phyloP scores from a whole-genome alignment of 208 protist species.

The Balamuthia mandrillaris region DNA sequence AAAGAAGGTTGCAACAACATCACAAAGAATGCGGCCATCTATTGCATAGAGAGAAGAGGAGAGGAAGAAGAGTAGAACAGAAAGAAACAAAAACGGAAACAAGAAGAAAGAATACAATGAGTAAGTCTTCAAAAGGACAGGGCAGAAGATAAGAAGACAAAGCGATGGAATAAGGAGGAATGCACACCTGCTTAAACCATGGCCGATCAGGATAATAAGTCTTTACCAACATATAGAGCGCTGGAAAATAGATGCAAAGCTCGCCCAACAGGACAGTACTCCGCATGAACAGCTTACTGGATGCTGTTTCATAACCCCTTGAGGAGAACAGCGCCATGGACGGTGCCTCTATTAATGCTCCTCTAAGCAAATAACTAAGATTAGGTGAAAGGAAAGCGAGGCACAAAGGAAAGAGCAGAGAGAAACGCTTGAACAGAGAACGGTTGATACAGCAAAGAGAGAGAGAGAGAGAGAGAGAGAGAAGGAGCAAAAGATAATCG shows the following conservation, averaged over 20 bases:
- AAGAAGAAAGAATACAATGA: neutral
- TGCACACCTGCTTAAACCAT: neutral
- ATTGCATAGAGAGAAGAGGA: neutral
- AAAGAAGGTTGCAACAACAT: constrained; percentile 65
- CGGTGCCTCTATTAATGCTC: constrained; percentile 47
- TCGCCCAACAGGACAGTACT: constrained; percentile 71
- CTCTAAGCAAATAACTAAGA: constrained; percentile 8
- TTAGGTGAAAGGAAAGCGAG: too few relatives aligned
- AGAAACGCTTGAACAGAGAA: neutral
- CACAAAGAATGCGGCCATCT: constrained; percentile 38
- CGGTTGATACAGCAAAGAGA: neutral
- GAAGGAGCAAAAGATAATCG: neutral
- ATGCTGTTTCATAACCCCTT: constrained; percentile 63
- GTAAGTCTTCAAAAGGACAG: neutral
- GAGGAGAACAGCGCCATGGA: constrained; percentile 70
- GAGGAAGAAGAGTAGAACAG: neutral
- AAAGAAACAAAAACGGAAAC: constrained; percentile 7
- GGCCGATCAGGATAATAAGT: neutral
- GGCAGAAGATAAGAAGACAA: neutral
- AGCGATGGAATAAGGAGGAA: neutral
- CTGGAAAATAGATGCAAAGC: constrained; percentile 71
- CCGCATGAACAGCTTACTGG: constrained; percentile 81
- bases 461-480: neutral
- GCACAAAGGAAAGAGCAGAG: too few relatives aligned
- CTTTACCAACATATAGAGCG: neutral